Evolutionary conservation across 1,284 basidiomycete genomes (phyloP).

Genomic region (Cryptococcus sp.): DNA sequence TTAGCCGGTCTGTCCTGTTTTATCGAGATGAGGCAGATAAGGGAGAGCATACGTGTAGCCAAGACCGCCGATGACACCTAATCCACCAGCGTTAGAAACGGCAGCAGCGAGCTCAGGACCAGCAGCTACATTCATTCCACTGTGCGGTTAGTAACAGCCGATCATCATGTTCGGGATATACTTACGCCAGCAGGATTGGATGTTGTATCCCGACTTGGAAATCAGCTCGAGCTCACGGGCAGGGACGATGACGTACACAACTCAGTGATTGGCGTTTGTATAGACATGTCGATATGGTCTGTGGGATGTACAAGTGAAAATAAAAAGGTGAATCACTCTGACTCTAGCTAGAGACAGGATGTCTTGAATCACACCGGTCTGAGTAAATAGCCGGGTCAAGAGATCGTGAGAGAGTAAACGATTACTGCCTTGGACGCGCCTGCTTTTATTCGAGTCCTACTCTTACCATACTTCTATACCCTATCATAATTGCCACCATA

Average conservation of each 20-base stretch:
- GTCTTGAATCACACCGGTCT: too few relatives aligned
- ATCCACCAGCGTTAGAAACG: constrained; percentile 67
- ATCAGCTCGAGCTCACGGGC: constrained; percentile 6
- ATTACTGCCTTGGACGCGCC: too few relatives aligned
- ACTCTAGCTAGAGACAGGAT: too few relatives aligned
- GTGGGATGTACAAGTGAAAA: too few relatives aligned
- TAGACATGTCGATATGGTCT: too few relatives aligned
- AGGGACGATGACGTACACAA: constrained; percentile 50
- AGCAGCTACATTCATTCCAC: constrained; percentile 81
- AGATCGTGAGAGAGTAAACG: too few relatives aligned
- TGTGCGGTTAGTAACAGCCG: constrained; percentile 2
- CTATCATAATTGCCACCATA: too few relatives aligned
- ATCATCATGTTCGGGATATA: background rate
- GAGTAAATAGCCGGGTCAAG: too few relatives aligned
- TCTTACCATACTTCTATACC: too few relatives aligned
- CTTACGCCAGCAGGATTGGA: constrained; percentile 71
- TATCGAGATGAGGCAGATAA: constrained; percentile 1
- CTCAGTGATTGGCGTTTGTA: constrained; percentile 68
- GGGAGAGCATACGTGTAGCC: constrained; percentile 61
- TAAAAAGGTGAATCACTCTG: too few relatives aligned
- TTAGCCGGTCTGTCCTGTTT: background rate
- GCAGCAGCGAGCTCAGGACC: constrained; percentile 80
- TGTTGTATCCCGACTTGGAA: constrained; percentile 68
- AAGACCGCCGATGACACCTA: constrained; percentile 82
- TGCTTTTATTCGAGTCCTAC: too few relatives aligned